Base-by-base conservation (phyloP, 23 red algal species). In the Chondrus crispus region DNA sequence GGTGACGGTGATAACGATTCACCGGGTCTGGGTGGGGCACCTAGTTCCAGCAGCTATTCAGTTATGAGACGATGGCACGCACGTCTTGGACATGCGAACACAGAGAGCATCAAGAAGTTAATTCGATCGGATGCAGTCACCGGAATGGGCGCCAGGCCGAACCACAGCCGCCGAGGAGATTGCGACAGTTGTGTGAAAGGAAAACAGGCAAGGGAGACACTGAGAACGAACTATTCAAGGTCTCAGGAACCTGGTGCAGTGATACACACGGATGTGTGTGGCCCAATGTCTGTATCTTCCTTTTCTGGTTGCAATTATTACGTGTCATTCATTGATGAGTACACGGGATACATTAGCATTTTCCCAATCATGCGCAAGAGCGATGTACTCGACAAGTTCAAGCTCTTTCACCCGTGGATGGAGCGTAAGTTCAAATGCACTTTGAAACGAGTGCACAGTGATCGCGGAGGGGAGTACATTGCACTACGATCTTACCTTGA, bases 211-310 rank as follows among this genome's bases (percentile, higher is more conserved):
- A 24, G 49, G 32, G 42, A 49, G 26, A 50, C 52, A 48, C 2
- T 49, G 32, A 40, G 1, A 8, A 30, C 6, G 32, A 81, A 81
- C 0, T 19, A 46, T 20, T 48, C 18, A 33, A 13, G 19, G 19
- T 45, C 43, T 18, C 43, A 45, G 39, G 53, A 26, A 32, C n/a
- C 13, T 12, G 35, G 75, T 30, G 35, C 18, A 49, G 37, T 81
- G 46, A 50, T 54, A n/a, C 43, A 81, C 32, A 51, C 75, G 53
- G 75, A 81, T 1, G 41, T 81, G 13, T 81, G 40, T 81, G 75
- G 37, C 33, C 37, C 40, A 7, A 81, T 81, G 36, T 81, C 75
- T 46, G 44, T 81, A 7, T 11, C 16, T 26, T 81, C 37, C 0
- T 30, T 49, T 30, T 46, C 0, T 13, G 55, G 75, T 30, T 45